Conservation (phyloP, 495 filamentous ascomycete species). For the Xylaria cubensis region DNA sequence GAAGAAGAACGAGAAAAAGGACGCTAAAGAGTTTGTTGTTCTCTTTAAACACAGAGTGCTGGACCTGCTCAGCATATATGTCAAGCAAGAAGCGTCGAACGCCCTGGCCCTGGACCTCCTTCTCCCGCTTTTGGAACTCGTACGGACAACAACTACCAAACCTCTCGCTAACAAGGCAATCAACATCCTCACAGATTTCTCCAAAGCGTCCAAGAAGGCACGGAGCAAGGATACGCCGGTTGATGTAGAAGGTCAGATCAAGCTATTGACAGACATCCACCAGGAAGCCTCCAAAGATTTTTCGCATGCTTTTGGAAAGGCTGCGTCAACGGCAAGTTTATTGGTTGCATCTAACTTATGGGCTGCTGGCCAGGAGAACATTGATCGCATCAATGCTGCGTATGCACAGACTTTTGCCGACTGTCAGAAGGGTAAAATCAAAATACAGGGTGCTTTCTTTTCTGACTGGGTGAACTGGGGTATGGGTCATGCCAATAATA, state of each 20-base stretch:
- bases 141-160: conserved; percentile 67
- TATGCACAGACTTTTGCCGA: conserved; percentile 54
- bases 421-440: conserved; percentile 52
- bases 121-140: conserved; percentile 60
- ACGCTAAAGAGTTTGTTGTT: conserved; percentile 85
- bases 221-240: conserved; percentile 42
- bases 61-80: conserved; percentile 84
- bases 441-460: conserved; percentile 58
- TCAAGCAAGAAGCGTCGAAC: conserved; percentile 77
- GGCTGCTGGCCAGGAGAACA: conserved; percentile 38
- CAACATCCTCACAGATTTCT: conserved; percentile 70
- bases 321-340: conserved; percentile 57
- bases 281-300: conserved; percentile 68
- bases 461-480: conserved; percentile 64
- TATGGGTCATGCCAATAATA: conserved; percentile 53
- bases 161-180: conserved; percentile 75
- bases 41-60: conserved; percentile 95
- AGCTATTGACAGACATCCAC: conserved; percentile 71
- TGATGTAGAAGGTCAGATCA: conserved; percentile 51
- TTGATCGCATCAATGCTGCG: conserved; percentile 42
- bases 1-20: conserved; percentile 81
- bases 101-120: conserved; percentile 70
- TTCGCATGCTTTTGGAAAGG: conserved; percentile 55
- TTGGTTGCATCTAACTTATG: conserved; percentile 54
- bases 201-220: conserved; percentile 70